phyloP scores from a whole-genome alignment of 73 alveolate species.

The Paramecium caudatum region DNA sequence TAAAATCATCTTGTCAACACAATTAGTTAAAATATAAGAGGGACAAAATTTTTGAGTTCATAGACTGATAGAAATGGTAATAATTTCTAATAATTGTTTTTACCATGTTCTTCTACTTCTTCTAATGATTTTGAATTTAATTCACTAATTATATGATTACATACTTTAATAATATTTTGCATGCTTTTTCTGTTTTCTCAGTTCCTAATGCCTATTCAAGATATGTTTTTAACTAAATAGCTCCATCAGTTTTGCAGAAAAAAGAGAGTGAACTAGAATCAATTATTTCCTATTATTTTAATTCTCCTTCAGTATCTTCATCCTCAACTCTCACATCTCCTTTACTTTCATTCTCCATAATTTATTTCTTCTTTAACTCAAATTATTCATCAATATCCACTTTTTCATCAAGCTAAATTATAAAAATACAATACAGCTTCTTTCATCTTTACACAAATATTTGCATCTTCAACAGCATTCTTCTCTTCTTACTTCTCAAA shows the following conservation, averaged over 20 bases:
- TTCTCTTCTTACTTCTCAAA: slow-evolving; percentile 16
- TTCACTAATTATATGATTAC: background rate
- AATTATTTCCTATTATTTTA: background rate
- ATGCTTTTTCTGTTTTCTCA: slow-evolving; percentile 12
- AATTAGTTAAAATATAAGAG: slow-evolving; percentile 25
- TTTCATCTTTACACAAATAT: slow-evolving; percentile 7
- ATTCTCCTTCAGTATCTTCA: background rate
- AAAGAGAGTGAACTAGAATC: background rate
- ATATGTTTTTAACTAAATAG: background rate
- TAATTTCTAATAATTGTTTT: background rate
- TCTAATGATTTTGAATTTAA: slow-evolving; percentile 16
- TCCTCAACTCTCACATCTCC: background rate
- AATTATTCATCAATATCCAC: background rate
- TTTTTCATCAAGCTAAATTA: background rate
- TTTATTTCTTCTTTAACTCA: background rate
- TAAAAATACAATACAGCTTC: slow-evolving; percentile 26
- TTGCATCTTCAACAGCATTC: slow-evolving; percentile 34
- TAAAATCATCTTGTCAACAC: slow-evolving; percentile 20
- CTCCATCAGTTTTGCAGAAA: slow-evolving; percentile 11
- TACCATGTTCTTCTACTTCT: slow-evolving; percentile 15
- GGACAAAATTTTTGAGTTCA: slow-evolving; percentile 40
- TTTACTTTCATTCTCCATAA: background rate
- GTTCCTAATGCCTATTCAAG: slow-evolving; percentile 30
- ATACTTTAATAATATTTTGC: slow-evolving; percentile 18
- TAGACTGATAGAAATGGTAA: slow-evolving; percentile 25